Conservation (phyloP, 441 rosid species). For the Hura crepitans region DNA sequence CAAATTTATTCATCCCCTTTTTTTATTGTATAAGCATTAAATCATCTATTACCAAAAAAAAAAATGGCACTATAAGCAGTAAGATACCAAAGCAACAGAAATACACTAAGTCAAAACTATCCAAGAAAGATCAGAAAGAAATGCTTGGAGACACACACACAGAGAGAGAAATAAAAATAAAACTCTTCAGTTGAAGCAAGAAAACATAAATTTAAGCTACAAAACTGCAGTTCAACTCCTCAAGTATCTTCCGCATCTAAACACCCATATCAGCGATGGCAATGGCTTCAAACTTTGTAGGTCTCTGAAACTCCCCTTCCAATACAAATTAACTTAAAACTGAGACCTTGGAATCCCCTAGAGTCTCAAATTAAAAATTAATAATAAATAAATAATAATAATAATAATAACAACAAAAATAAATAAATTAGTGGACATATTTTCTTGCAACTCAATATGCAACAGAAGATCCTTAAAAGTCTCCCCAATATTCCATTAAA, state of each 20-base stretch:
- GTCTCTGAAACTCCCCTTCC: not conserved
- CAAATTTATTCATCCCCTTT: not conserved
- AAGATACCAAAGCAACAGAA: not conserved
- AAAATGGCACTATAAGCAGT: not conserved
- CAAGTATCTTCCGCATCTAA: not conserved
- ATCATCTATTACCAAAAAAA: not conserved
- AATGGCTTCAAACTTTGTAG: not conserved
- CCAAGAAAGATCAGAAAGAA: not conserved
- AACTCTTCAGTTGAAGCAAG: not conserved
- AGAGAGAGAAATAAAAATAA: not conserved
- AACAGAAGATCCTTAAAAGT: not conserved
- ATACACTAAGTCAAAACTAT: not conserved
- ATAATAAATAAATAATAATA: too few relatives aligned
- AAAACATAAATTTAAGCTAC: conserved; percentile 1
- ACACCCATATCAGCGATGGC: not conserved
- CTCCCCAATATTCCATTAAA: not conserved
- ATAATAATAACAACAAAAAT: too few relatives aligned
- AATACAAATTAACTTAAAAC: not conserved
- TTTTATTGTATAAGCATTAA: not conserved
- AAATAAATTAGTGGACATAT: not conserved
- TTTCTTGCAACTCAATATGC: not conserved
- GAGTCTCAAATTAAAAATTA: not conserved
- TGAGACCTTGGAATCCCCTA: not conserved
- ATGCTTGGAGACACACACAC: not conserved
- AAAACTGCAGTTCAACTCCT: not conserved